Percentiles rank a stretch among this genome's conserved stretches.
Evolutionary conservation across 2,329 filamentous ascomycete genomes (phyloP).

Genomic region (Nannizziopsis barbatae): DNA sequence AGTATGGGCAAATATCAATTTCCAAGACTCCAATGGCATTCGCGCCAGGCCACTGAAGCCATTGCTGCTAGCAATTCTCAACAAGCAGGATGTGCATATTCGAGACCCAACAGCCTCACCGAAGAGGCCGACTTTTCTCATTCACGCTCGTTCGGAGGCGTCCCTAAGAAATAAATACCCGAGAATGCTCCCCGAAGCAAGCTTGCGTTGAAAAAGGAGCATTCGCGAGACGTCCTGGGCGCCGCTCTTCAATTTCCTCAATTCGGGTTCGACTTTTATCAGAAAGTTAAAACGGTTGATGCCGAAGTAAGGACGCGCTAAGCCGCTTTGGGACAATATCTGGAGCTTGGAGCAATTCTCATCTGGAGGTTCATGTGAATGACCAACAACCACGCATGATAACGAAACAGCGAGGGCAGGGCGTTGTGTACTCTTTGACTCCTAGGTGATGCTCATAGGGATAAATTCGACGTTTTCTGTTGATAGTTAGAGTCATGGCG

Average conservation of each 20-base stretch:
- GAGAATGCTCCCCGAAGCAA: neutral
- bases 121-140: slow-evolving; percentile 20
- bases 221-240: neutral
- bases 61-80: slow-evolving; percentile 14
- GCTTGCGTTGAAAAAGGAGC: neutral
- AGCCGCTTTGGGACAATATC: slow-evolving; percentile 6
- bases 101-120: slow-evolving; percentile 24
- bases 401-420: too few relatives aligned
- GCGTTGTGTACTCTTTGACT: too few relatives aligned
- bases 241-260: neutral
- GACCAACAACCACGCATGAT: too few relatives aligned
- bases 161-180: neutral
- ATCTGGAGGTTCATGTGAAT: too few relatives aligned
- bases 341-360: neutral
- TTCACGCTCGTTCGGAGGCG: slow-evolving; percentile 12
- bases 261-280: neutral
- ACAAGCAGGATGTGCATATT: slow-evolving; percentile 19
- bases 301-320: slow-evolving; percentile 4
- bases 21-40: slow-evolving; percentile 3
- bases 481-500: slow-evolving; percentile 35
- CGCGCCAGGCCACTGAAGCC: neutral
- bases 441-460: slow-evolving; percentile 1
- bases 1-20: slow-evolving; percentile 7
- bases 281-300: neutral
- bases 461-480: neutral